A percentile compares a stretch with the other conserved stretches of the same genome.
Conservation (phyloP, 768 basidiomycete genomes). For the Termitomyces sp. region DNA sequence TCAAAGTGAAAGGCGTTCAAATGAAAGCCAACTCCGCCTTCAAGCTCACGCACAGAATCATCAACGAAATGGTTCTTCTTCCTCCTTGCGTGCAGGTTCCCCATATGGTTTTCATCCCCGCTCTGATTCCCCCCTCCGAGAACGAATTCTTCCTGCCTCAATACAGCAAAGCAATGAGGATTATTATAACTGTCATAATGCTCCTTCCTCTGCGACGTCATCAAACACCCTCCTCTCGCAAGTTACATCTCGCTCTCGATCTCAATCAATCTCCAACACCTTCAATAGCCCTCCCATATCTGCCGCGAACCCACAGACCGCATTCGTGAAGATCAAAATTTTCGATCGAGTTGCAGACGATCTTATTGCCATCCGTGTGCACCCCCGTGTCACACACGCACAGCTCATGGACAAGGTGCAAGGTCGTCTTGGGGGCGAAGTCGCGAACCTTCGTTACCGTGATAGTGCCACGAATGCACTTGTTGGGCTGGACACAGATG, state of each 20-base stretch:
- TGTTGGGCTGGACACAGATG: conserved; percentile 60
- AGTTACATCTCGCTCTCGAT: conserved; percentile 53
- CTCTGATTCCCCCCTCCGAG: conserved; percentile 36
- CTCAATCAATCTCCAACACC: conserved; percentile 54
- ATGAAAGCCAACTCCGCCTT: conserved; percentile 37
- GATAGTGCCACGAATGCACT: conserved; percentile 66
- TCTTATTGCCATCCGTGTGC: conserved; percentile 94
- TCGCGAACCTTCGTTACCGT: conserved; percentile 69
- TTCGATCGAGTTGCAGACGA: conserved; percentile 93
- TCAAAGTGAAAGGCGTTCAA: conserved; percentile 34
- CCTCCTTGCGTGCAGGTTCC: conserved; percentile 42
- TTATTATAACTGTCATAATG: conserved; percentile 23
- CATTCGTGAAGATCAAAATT: conserved; percentile 98
- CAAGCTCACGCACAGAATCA: conserved; percentile 46
- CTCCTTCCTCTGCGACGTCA: conserved; percentile 35
- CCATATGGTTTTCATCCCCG: conserved; percentile 40
- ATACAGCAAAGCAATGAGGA: conserved; percentile 26
- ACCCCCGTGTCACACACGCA: conserved; percentile 80
- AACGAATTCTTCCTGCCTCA: conserved; percentile 25
- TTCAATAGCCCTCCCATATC: conserved; percentile 73
- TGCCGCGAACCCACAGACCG: conserved; percentile 72
- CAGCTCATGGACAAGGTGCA: conserved; percentile 94
- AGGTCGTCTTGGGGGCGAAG: conserved; percentile 74
- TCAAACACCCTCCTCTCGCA: conserved; percentile 51
- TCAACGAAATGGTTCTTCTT: conserved; percentile 46